A percentile compares a stretch with the other conserved stretches of the same genome.
These are phyloP conservation scores for Rhizopus arrhizus DNA, from an alignment of 371 early-diverging fungal species.

Conservation along the genomic window DNA sequence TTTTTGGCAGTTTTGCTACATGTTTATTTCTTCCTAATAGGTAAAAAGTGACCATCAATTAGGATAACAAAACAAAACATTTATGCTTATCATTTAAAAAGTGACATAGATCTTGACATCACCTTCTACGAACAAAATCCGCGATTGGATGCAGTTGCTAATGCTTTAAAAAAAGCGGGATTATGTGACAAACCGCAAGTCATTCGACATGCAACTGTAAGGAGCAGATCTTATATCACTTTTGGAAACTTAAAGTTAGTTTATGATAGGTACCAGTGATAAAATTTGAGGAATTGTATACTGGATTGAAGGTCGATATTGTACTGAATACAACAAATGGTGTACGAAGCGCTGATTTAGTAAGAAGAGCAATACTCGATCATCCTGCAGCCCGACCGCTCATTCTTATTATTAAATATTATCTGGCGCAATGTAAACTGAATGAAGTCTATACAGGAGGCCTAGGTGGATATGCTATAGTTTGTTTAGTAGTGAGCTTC, in stretches of 20 bases:
- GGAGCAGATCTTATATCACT: background rate
- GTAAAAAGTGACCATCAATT: slow-evolving; percentile 27
- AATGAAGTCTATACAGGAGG: slow-evolving; percentile 96
- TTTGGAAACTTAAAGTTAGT: background rate
- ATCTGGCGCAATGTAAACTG: slow-evolving; percentile 68
- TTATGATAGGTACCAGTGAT: slow-evolving; percentile 86
- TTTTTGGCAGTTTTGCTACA: slow-evolving; percentile 90
- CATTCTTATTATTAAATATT: slow-evolving; percentile 82
- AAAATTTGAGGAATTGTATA: slow-evolving; percentile 79
- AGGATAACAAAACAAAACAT: background rate
- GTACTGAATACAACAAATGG: slow-evolving; percentile 77
- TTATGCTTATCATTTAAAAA: slow-evolving; percentile 22
- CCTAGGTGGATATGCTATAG: slow-evolving; percentile 89
- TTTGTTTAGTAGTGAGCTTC: slow-evolving; percentile 84
- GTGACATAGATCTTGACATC: slow-evolving; percentile 84
- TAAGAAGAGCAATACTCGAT: slow-evolving; percentile 54
- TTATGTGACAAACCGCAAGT: slow-evolving; percentile 39
- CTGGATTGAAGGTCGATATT: slow-evolving; percentile 81
- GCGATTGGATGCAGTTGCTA: slow-evolving; percentile 20
- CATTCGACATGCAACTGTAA: slow-evolving; percentile 57
- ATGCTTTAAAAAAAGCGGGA: slow-evolving; percentile 18
- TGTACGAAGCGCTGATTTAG: slow-evolving; percentile 61
- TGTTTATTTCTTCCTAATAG: slow-evolving; percentile 81
- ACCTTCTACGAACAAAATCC: slow-evolving; percentile 27
- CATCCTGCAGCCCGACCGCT: slow-evolving; percentile 71